Percentiles rank a stretch among this genome's conserved stretches.
These are phyloP conservation scores for Lactifluus subvellereus DNA, from an alignment of 768 basidiomycete species.

Conservation along the genomic window DNA sequence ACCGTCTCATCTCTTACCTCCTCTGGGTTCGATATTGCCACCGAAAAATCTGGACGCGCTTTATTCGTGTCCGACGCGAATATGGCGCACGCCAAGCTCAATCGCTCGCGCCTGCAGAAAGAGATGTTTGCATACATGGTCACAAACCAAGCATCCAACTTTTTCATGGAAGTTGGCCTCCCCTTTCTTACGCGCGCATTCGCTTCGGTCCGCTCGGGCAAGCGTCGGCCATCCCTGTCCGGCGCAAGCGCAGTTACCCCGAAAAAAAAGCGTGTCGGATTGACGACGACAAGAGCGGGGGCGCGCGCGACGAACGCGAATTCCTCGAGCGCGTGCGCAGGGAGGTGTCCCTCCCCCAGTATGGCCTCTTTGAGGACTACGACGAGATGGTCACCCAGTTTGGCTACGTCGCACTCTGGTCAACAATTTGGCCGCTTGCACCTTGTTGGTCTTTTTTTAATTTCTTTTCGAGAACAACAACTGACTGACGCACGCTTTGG, in stretches of 20 bases:
- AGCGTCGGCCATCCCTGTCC: constrained; percentile 22
- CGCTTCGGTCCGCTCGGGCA: constrained; percentile 40
- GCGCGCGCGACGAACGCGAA: constrained; percentile 53
- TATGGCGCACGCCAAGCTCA: constrained; percentile 50
- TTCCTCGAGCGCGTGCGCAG: constrained; percentile 74
- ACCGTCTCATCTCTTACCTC: constrained; percentile 18
- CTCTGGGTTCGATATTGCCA: constrained; percentile 23
- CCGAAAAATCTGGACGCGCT: constrained; percentile 18
- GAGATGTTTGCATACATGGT: constrained; percentile 94
- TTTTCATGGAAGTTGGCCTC: constrained; percentile 72
- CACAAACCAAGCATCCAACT: constrained; percentile 79
- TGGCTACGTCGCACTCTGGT: constrained; percentile 90
- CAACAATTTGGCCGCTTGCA: constrained; percentile 89
- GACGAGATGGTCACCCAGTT: constrained; percentile 96
- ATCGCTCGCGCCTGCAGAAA: constrained; percentile 66
- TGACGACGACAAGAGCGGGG: constrained; percentile 60
- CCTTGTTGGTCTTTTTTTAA: constrained; percentile 43
- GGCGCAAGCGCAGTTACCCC: constrained; percentile 21
- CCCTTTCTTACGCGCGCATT: constrained; percentile 70
- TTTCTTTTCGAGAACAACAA: neutral
- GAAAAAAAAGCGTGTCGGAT: constrained; percentile 64
- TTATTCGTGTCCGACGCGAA: constrained; percentile 12
- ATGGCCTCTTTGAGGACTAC: constrained; percentile 82
- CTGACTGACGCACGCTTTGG: neutral
- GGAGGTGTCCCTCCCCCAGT: constrained; percentile 76